Evolutionary conservation across 1,284 basidiomycete species (phyloP), one percentile per base, ranked within the genome.

Genomic region (Pholiota adiposa): DNA sequence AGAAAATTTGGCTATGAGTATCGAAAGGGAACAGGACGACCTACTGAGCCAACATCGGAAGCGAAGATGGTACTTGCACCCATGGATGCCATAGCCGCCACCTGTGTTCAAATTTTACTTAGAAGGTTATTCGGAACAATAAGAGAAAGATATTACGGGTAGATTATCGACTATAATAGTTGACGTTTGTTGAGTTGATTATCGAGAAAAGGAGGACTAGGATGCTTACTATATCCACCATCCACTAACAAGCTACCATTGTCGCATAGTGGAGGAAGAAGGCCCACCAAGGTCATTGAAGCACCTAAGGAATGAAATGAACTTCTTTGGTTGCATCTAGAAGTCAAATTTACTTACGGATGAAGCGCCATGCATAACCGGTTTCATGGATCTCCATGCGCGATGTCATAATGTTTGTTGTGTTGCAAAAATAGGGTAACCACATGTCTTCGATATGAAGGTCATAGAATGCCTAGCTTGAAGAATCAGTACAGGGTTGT

Each of bases 401-500:
- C 9, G 95, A 97, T 60, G 93, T 95, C 53, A 92, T 96, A 72
- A 99, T 98, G 71, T 98, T 98, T n/a, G 97, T 98, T 6, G 96
- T 96, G 70, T 98, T 98, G 77, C 95, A 97, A 77, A 96, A 99
- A 79, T 91, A 99, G 1, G 97, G 97, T 3, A 99, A 82, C 97
- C 97, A 99, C 91, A 97, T 97, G 76, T 97, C 95, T 77, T 98
- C 96, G 56, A 99, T 98, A 73, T 97, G 94, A 44, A 95, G 87
- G 71, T 95, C 93, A 70, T 95, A 96, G 72, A 98, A 97, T 2
- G 89, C 84, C 86, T 89, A 60, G 9, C 54, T n/a, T 48, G 54
- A 57, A 46, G 31, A 58, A 54, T 60, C 29, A 60, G 57, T 33
- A 59, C 44, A 53, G 25, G 4, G 21, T 16, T 27, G 23, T 19